These are phyloP conservation scores for Cyberlindnera euphorbiae DNA, from an alignment of 805 yeast genomes.

Conservation along the genomic window DNA sequence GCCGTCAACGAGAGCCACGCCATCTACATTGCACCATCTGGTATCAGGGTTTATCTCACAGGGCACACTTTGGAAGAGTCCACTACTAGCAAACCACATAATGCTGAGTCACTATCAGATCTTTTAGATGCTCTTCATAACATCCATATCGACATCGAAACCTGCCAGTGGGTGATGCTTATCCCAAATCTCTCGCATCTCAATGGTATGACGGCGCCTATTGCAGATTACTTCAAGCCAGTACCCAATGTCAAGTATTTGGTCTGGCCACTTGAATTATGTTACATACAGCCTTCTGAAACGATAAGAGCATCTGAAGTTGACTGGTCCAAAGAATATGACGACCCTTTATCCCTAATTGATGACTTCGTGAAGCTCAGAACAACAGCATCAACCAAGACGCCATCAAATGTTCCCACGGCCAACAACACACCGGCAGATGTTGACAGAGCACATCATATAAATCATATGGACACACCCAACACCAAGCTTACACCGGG, in stretches of 20 bases:
- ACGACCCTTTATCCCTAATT: constrained; percentile 31
- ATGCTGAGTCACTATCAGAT: constrained; percentile 32
- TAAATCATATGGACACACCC: constrained; percentile 7
- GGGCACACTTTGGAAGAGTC: constrained; percentile 32
- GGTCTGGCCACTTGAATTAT: constrained; percentile 69
- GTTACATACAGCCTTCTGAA: constrained; percentile 49
- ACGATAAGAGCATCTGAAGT: neutral
- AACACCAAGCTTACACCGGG: constrained; percentile 9
- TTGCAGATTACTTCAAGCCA: constrained; percentile 49
- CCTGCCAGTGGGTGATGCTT: constrained; percentile 54
- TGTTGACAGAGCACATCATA: constrained; percentile 3
- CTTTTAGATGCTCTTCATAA: constrained; percentile 35
- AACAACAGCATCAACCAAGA: constrained; percentile 34
- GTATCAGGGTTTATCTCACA: constrained; percentile 43
- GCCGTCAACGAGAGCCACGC: constrained; percentile 31
- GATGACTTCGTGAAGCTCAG: constrained; percentile 36
- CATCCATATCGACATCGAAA: constrained; percentile 16
- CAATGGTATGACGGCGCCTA: constrained; percentile 61
- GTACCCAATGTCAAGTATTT: constrained; percentile 52
- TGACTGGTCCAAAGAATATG: neutral
- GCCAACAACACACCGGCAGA: constrained; percentile 24
- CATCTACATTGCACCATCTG: constrained; percentile 50
- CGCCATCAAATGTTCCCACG: constrained; percentile 29
- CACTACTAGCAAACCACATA: constrained; percentile 37
- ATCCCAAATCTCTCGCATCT: constrained; percentile 65